Percentiles rank a stretch among this genome's conserved stretches.
Conservation (phyloP, 2,329 filamentous ascomycete genomes). For the Ceratocystis destructans region DNA sequence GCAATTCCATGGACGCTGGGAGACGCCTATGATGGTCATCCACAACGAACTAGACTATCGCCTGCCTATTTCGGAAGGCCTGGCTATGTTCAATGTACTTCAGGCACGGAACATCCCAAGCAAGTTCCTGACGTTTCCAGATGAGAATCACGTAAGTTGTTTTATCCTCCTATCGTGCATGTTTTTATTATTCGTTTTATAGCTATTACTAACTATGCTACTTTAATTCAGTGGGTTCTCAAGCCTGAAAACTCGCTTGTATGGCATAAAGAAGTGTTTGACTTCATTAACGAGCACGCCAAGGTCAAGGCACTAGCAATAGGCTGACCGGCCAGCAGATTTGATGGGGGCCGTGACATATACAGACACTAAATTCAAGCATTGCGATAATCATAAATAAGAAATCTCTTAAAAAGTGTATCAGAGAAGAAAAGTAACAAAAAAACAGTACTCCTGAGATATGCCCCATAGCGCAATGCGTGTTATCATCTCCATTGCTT, state of each 20-base stretch:
- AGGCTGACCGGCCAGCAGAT: neutral
- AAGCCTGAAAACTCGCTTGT: conserved; percentile 83
- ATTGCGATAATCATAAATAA: conserved; percentile 1
- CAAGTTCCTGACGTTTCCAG: conserved; percentile 67
- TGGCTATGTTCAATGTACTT: conserved; percentile 74
- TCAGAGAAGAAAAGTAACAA: conserved; percentile 4
- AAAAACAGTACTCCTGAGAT: conserved; percentile 19
- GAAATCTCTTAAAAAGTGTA: conserved; percentile 8
- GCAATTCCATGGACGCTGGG: conserved; percentile 53
- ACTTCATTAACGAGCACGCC: conserved; percentile 57
- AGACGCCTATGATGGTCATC: conserved; percentile 71
- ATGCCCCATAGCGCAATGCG: conserved; percentile 14
- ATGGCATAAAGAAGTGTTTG: conserved; percentile 77
- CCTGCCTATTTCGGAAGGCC: conserved; percentile 68
- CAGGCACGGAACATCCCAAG: conserved; percentile 64
- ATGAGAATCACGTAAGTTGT: conserved; percentile 45
- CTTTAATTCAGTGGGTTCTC: conserved; percentile 51
- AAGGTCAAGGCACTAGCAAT: conserved; percentile 26
- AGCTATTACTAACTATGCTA: neutral
- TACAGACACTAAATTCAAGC: neutral
- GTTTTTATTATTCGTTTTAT: neutral
- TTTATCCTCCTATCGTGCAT: neutral
- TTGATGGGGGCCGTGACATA: neutral
- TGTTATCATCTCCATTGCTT: conserved; percentile 18
- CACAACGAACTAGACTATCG: conserved; percentile 87